phyloP scores from a whole-genome alignment of 768 basidiomycete genomes.

The Boletus subcaerulescens region DNA sequence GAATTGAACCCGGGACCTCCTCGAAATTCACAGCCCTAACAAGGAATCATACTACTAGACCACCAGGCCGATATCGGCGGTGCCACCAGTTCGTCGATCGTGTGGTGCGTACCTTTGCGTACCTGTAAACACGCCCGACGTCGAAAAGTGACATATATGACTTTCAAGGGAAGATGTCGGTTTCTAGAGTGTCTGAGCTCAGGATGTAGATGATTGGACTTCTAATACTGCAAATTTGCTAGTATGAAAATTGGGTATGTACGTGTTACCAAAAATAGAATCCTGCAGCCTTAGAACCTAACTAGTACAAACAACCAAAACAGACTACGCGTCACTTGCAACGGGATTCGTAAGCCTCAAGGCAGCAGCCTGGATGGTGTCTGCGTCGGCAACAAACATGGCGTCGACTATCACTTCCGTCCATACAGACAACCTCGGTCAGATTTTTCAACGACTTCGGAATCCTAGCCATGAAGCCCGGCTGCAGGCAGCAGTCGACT shows the following conservation, averaged over 20 bases:
- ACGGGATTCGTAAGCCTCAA: conserved; percentile 8
- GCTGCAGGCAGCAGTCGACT: conserved; percentile 63
- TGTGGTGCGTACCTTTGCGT: no score
- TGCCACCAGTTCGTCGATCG: no score
- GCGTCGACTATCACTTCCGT: conserved; percentile 54
- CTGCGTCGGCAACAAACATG: conserved; percentile 42
- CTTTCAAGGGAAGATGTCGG: no score
- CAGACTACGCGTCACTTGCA: not conserved
- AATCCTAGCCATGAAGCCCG: conserved; percentile 64
- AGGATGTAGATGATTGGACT: no score
- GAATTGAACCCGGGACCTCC: conserved; percentile 90
- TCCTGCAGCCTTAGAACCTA: conserved; percentile 21
- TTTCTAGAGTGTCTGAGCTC: no score
- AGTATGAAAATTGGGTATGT: no score
- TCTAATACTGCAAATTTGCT: not conserved
- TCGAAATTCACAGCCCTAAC: conserved; percentile 49
- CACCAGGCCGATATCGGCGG: conserved; percentile 42
- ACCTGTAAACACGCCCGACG: no score
- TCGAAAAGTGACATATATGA: no score
- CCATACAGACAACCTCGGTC: conserved; percentile 59
- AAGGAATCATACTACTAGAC: conserved; percentile 68
- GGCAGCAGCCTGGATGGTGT: not conserved
- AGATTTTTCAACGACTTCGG: conserved; percentile 66
- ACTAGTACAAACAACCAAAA: conserved; percentile 29
- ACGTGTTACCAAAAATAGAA: conserved; percentile 11